Evolutionary conservation across 2,329 filamentous ascomycete genomes (phyloP), one percentile per base, ranked within the genome.

Genomic region (Xylaria sp.): DNA sequence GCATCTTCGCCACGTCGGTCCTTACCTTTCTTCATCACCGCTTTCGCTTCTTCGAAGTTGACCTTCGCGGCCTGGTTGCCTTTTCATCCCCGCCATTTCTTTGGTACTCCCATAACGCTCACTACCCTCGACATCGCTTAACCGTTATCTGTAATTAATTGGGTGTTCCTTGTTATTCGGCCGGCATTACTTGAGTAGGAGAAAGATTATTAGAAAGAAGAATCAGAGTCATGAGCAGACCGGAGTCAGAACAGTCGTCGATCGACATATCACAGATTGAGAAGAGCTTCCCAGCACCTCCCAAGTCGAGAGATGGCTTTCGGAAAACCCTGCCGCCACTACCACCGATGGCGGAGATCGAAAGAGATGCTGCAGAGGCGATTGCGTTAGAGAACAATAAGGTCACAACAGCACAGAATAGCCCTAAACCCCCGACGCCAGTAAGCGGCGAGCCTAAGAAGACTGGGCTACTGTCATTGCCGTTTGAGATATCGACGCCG

Each of bases 11-110:
- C n/a, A 36, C 19, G 61, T 53, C 68, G 64, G 58, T 69, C 65
- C 30, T 68, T 72, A 68, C 68, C 47, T 69, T 21, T 45, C 36
- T 27, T 19, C 24, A 60, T 47, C 60, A 55, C 55, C 36, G 6
- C 57, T 71, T 75, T 72, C 66, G 42, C 50, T 76, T 76, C 73
- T 71, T 73, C 64, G 73, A 73, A 76, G 75, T 77, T 76, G 76
- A 77, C 65, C 76, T 77, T 76, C 75, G 69, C 58, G 67, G 74
- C 74, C 73, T 73, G 72, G 74, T 61, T 66, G 74, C 74, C 72
- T 62, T 72, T 74, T 64, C 24, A 55, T 21, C 56, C 62, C 50
- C 36, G 39, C 27, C 58, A 53, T 68, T 66, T 27, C 24, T 27
- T 27, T 70, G 19, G 14, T 54, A 36, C 36, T 42, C 34, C 39